A percentile compares a stretch with the other conserved stretches of the same genome.
Evolutionary conservation across 352 stramenopile species (phyloP).

Genomic region (Globisporangium solare): DNA sequence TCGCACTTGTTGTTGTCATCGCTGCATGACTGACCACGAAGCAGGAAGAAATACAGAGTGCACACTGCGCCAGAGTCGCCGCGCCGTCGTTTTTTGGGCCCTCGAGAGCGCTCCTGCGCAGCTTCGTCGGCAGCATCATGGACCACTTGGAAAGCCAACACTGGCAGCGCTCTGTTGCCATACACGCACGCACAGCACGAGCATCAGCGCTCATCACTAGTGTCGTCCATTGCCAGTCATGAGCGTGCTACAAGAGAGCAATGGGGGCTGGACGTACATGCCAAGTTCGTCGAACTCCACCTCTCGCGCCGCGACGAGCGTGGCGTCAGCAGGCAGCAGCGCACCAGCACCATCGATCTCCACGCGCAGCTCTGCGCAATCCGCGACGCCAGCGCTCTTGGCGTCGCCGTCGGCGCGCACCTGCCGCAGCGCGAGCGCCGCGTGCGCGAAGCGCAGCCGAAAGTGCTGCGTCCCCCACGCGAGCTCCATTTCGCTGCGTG

Average conservation of each 20-base stretch:
- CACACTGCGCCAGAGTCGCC: not conserved
- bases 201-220: too few species aligned
- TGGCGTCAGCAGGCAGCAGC: conserved; percentile 21
- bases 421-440: conserved; percentile 12
- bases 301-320: conserved; percentile 32
- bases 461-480: conserved; percentile 10
- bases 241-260: not conserved
- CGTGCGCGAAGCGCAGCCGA: conserved; percentile 9
- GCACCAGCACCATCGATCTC: not conserved
- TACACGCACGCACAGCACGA: not conserved
- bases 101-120: not conserved
- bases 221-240: too few species aligned
- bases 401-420: conserved; percentile 9
- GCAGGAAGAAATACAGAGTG: conserved; percentile 11
- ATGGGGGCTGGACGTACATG: conserved; percentile 19
- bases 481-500: conserved; percentile 5
- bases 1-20: not conserved
- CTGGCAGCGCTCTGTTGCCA: conserved; percentile 1
- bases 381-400: conserved; percentile 4
- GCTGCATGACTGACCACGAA: not conserved
- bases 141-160: conserved; percentile 12
- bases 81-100: not conserved
- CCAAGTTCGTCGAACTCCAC: conserved; percentile 33
- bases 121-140: not conserved
- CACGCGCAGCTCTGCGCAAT: conserved; percentile 4